phyloP scores from a whole-genome alignment of 176 grass and related monocot genomes.

The Oropetium thomaeum region DNA sequence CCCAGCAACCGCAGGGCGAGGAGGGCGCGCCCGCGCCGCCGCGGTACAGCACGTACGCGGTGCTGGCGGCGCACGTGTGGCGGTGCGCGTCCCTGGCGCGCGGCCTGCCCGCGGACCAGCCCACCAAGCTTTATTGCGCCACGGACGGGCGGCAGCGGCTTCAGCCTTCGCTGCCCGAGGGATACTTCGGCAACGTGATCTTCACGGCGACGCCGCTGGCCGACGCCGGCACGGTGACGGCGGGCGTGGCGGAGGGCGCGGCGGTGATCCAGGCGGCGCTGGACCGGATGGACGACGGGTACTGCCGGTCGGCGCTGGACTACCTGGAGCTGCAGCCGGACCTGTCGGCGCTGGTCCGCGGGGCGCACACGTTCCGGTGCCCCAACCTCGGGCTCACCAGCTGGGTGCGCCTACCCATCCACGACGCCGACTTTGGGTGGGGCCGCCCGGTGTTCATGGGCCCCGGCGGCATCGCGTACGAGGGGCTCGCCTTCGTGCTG shows the following conservation, averaged over 20 bases:
- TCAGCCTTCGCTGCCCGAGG: constrained; percentile 53
- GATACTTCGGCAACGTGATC: constrained; percentile 95
- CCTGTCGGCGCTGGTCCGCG: constrained; percentile 72
- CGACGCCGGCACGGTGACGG: constrained; percentile 40
- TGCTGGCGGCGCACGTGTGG: constrained; percentile 83
- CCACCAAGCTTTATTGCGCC: constrained; percentile 84
- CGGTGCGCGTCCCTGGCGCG: constrained; percentile 79
- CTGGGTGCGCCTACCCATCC: constrained; percentile 88
- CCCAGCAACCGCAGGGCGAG: constrained; percentile 16
- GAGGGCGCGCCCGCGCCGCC: constrained; percentile 14
- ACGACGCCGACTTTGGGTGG: constrained; percentile 94
- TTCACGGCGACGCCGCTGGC: constrained; percentile 83
- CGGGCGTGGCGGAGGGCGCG: constrained; percentile 40
- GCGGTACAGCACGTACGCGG: constrained; percentile 61
- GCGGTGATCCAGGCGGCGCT: constrained; percentile 61
- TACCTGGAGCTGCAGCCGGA: constrained; percentile 84
- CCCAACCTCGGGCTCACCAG: constrained; percentile 94
- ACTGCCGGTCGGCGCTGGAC: constrained; percentile 83
- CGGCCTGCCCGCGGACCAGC: constrained; percentile 51
- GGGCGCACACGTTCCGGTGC: constrained; percentile 86
- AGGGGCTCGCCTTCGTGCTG: constrained; percentile 84
- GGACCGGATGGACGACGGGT: constrained; percentile 65
- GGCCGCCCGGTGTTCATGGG: constrained; percentile 92
- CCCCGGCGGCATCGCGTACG: constrained; percentile 83
- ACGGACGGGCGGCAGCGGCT: constrained; percentile 79